Evolutionary conservation across 2,329 filamentous ascomycete genomes (phyloP).

Genomic region (Sporothrix inflata): DNA sequence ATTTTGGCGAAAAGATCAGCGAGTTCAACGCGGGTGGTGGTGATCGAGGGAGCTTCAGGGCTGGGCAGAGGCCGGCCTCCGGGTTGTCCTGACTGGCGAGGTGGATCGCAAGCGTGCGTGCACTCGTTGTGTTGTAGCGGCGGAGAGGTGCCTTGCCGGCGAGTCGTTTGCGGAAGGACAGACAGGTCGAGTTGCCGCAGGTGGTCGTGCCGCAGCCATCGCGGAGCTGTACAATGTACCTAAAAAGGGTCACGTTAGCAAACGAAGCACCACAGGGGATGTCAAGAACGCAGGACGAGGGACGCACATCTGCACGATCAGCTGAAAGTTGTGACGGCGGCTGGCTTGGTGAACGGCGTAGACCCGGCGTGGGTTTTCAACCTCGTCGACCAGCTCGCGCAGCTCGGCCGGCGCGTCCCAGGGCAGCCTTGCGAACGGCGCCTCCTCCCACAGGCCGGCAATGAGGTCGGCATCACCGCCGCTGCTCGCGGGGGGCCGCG

Average conservation of each 20-base stretch:
- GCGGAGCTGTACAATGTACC: constrained; percentile 80
- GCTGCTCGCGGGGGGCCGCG: constrained; percentile 34
- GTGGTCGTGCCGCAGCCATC: constrained; percentile 71
- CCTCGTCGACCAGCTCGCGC: constrained; percentile 56
- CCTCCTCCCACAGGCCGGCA: constrained; percentile 63
- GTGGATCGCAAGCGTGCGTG: constrained; percentile 77
- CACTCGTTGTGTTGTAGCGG: constrained; percentile 79
- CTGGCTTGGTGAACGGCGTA: constrained; percentile 64
- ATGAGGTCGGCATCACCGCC: constrained; percentile 52
- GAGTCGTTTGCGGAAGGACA: constrained; percentile 72
- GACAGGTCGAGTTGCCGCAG: constrained; percentile 78
- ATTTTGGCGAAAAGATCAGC: constrained; percentile 50
- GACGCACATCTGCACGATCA: constrained; percentile 67
- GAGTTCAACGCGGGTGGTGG: constrained; percentile 52
- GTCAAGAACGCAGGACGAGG: constrained; percentile 26
- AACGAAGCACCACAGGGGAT: neutral
- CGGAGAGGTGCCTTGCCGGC: constrained; percentile 70
- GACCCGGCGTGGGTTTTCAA: constrained; percentile 64
- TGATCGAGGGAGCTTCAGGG: constrained; percentile 48
- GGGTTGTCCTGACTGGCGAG: constrained; percentile 80
- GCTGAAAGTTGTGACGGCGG: constrained; percentile 66
- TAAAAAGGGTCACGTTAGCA: constrained; percentile 43
- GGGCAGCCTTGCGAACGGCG: constrained; percentile 62
- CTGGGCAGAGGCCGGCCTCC: constrained; percentile 67
- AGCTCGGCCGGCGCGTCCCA: constrained; percentile 63